Evolutionary conservation across 306 rosid genomes (phyloP).

Genomic region (Fragaria nilgerrensis): DNA sequence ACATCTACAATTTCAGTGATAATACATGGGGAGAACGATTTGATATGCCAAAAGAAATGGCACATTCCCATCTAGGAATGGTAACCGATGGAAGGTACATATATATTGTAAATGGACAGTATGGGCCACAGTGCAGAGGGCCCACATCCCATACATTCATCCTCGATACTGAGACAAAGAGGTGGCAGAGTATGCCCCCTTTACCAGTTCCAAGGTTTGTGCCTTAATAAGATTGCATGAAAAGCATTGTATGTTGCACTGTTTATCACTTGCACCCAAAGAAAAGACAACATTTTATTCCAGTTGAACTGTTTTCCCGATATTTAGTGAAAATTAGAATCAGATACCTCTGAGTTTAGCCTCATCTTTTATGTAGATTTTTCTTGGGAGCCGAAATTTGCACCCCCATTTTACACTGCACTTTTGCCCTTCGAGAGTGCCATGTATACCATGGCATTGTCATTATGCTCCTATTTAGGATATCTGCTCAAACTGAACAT

Average conservation of each 20-base stretch:
- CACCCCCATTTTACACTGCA: no score
- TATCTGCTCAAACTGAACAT: background rate
- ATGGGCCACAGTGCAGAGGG: constrained; percentile 85
- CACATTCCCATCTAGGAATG: constrained; percentile 84
- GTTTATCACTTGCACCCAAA: background rate
- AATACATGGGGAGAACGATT: constrained; percentile 63
- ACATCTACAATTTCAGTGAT: constrained; percentile 61
- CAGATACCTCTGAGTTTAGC: background rate
- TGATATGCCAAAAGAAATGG: constrained; percentile 85
- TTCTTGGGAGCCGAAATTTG: no score
- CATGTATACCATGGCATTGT: background rate
- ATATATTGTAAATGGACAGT: constrained; percentile 77
- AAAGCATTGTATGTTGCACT: background rate
- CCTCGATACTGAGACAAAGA: constrained; percentile 67
- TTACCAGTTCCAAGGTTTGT: constrained; percentile 76
- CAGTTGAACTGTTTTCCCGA: background rate
- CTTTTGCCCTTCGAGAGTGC: background rate
- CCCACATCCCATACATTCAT: constrained; percentile 54
- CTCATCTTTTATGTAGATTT: background rate
- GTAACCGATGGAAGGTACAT: constrained; percentile 82
- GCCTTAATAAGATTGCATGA: background rate
- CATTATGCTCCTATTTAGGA: background rate
- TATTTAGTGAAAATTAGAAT: background rate
- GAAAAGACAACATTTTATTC: background rate
- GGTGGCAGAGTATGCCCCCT: constrained; percentile 67